phyloP scores from a whole-genome alignment of 1,284 basidiomycete species.

The Leccinum subrobustum region DNA sequence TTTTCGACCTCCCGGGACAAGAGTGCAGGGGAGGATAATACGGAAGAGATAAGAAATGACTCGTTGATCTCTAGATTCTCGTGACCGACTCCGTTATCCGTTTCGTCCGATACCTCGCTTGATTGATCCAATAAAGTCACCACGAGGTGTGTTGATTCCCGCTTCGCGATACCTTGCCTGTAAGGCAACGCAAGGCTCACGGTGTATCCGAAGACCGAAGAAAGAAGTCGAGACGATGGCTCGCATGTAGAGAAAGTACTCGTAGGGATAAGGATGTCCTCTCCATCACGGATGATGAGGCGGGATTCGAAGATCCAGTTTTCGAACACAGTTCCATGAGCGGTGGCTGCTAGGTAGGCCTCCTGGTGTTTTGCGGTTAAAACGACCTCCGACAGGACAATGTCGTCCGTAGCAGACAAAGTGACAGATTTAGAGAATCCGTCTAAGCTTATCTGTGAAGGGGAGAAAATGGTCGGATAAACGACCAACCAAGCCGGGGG shows the following conservation, averaged over 20 bases:
- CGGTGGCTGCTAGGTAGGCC: slow-evolving; percentile 36
- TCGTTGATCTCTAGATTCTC: slow-evolving; percentile 68
- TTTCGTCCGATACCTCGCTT: slow-evolving; percentile 1
- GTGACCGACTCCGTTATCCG: slow-evolving; percentile 22
- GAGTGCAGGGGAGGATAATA: slow-evolving; percentile 17
- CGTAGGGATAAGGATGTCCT: slow-evolving; percentile 36
- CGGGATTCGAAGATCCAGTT: slow-evolving; percentile 33
- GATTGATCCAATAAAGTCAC: slow-evolving; percentile 40
- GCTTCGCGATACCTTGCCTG: slow-evolving; percentile 62
- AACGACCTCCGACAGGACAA: slow-evolving; percentile 43
- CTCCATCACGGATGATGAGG: slow-evolving; percentile 50
- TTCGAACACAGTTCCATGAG: slow-evolving; percentile 19
- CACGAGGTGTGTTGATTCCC: slow-evolving; percentile 57
- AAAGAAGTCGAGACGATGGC: slow-evolving; percentile 10
- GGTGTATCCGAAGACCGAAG: slow-evolving; percentile 35
- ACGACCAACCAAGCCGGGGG: slow-evolving; percentile 28
- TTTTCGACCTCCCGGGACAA: slow-evolving; percentile 12
- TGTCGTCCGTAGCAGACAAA: slow-evolving; percentile 22
- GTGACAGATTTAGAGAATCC: slow-evolving; percentile 16
- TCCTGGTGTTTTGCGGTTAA: slow-evolving; percentile 45
- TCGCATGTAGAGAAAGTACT: slow-evolving; percentile 21
- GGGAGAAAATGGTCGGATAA: slow-evolving; percentile 31
- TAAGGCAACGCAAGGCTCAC: slow-evolving; percentile 66
- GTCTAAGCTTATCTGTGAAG: slow-evolving; percentile 12
- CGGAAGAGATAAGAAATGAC: slow-evolving; percentile 54